Evolutionary conservation across 2,329 filamentous ascomycete genomes (phyloP), one percentile per base, ranked within the genome.

Genomic region (Chaetomium olivaceum): DNA sequence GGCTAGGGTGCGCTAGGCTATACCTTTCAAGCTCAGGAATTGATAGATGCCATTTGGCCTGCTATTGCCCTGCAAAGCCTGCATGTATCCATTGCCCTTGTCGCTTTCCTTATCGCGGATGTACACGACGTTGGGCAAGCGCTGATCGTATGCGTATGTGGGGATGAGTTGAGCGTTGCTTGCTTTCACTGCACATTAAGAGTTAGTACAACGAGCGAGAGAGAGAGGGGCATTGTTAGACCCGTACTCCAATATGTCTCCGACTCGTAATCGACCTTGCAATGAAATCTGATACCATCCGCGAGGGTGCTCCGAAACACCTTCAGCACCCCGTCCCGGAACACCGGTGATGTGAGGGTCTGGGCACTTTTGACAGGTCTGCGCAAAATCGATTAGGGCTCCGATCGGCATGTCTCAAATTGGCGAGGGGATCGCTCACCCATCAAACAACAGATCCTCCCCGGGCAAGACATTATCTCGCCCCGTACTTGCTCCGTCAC

Each of bases 401-500:
- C 14, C 43, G 6, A 19, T 21, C 29, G 16, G 9, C 12, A 19
- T 33, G 4, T 21, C 29, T 19, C 21, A n/a, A n/a, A n/a, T 19
- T 43, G 16, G 1, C 14, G 36, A 6, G 21, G 23, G 31, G 6
- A 3, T 14, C 14, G 14, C 71, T 69, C 58, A 70, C 68, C 73
- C 73, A 36, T 75, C 73, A 64, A 70, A 75, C 29, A 74, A 39
- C 14, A 74, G 19, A 58, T 72, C 71, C 65, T 75, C 73, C 4
- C 73, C 73, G 1, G 73, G 73, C 55, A 74, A 31, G 9, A 75
- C 73, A 51, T 74, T 73, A 59, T 74, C 73, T 25, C 73, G 63
- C 16, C 68, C 69, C 16, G 68, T 71, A 39, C 70, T 75, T 21
- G 63, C 65, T 19, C 68, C 69, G 25, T 74, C 73, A n/a, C 70